phyloP scores from a whole-genome alignment of 2,329 filamentous ascomycete genomes.

The Paraconiothyrium sp. region DNA sequence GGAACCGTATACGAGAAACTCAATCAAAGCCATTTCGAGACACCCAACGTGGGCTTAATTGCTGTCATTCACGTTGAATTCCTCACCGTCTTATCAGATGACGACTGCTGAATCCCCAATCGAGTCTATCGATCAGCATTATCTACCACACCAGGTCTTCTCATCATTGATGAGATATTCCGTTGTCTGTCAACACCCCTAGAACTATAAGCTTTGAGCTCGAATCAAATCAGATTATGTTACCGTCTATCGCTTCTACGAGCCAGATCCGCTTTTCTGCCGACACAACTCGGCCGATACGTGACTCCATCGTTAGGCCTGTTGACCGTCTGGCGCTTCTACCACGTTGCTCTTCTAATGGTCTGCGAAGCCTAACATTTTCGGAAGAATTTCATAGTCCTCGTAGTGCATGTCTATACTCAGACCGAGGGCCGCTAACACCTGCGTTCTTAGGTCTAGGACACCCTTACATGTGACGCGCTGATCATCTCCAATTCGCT shows the following conservation, averaged over 20 bases:
- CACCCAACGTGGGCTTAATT: background rate
- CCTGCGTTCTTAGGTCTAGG: conserved; percentile 5
- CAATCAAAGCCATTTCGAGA: background rate
- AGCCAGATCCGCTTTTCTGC: background rate
- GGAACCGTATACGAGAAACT: background rate
- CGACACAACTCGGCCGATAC: too few relatives aligned
- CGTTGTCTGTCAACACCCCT: too few relatives aligned
- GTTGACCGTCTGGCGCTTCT: background rate
- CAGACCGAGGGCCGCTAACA: background rate
- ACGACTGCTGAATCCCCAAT: background rate
- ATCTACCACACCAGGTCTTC: too few relatives aligned
- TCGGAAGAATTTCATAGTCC: background rate
- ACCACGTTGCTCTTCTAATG: too few relatives aligned
- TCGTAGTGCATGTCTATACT: background rate
- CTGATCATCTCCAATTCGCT: background rate
- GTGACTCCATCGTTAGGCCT: background rate
- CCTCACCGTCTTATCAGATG: background rate
- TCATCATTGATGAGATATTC: too few relatives aligned
- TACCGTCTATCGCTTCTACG: too few relatives aligned
- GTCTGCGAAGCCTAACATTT: too few relatives aligned
- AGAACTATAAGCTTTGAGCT: too few relatives aligned
- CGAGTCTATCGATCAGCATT: background rate
- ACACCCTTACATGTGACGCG: background rate
- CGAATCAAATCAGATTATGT: too few relatives aligned
- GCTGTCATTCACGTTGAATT: background rate